Percentiles rank a stretch among this genome's conserved stretches.
These are phyloP conservation scores for Neurospora sp. DNA, from an alignment of 495 filamentous ascomycete species.

Conservation along the genomic window DNA sequence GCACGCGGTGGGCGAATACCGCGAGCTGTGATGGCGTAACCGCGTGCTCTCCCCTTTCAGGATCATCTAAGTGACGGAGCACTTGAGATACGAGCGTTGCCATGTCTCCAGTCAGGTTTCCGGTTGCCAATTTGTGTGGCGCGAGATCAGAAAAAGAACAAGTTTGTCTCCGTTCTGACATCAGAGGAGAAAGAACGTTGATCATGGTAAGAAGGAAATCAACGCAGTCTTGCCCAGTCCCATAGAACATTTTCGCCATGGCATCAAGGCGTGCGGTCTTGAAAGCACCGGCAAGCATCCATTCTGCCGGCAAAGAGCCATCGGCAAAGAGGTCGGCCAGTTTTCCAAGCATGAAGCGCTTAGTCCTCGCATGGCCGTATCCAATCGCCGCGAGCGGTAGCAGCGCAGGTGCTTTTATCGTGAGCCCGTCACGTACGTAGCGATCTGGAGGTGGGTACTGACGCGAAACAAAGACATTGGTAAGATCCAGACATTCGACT, in stretches of 20 bases:
- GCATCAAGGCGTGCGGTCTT: slow-evolving; percentile 21
- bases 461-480: slow-evolving; percentile 21
- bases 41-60: neutral
- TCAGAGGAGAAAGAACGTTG: slow-evolving; percentile 21
- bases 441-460: slow-evolving; percentile 28
- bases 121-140: slow-evolving; percentile 5
- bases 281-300: slow-evolving; percentile 35
- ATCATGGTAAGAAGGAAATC: slow-evolving; percentile 26
- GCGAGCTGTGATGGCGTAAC: neutral
- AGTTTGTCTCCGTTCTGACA: neutral
- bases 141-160: neutral
- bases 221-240: slow-evolving; percentile 21
- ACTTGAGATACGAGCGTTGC: slow-evolving; percentile 14
- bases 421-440: slow-evolving; percentile 17
- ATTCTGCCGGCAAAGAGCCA: slow-evolving; percentile 27
- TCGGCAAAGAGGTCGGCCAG: slow-evolving; percentile 23
- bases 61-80: slow-evolving; percentile 1
- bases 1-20: slow-evolving; percentile 9
- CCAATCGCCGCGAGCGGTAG: slow-evolving; percentile 22
- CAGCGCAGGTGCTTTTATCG: slow-evolving; percentile 9
- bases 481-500: slow-evolving; percentile 31
- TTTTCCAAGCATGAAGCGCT: slow-evolving; percentile 23
- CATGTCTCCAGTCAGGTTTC: slow-evolving; percentile 3
- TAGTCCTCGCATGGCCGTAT: slow-evolving; percentile 11
- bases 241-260: slow-evolving; percentile 2